Percentiles rank a stretch among this genome's conserved stretches.
phyloP scores from a whole-genome alignment of 768 basidiomycete genomes.

The Lactifluus subvellereus region DNA sequence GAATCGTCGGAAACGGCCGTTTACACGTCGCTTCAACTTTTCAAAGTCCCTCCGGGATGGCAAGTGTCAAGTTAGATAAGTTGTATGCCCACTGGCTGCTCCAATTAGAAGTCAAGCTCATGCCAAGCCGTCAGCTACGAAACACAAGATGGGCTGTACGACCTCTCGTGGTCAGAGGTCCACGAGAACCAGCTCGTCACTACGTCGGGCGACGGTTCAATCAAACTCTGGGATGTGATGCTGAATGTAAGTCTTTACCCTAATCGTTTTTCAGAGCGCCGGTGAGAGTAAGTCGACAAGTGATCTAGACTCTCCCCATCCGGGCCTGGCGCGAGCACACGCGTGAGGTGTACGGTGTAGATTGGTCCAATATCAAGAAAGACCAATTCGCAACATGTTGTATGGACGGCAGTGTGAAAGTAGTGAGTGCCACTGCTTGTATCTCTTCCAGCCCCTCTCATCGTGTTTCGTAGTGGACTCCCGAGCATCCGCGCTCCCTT shows the following conservation, averaged over 20 bases:
- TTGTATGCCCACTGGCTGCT: conserved; percentile 43
- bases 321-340: conserved; percentile 93
- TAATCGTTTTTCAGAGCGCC: conserved; percentile 13
- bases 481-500: conserved; percentile 73
- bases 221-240: conserved; percentile 86
- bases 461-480: conserved; percentile 63
- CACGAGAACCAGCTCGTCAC: conserved; percentile 93
- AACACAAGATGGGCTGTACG: conserved; percentile 84
- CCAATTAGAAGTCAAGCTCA: conserved; percentile 18
- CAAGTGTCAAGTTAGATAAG: conserved; percentile 54
- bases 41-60: conserved; percentile 41
- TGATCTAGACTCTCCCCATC: conserved; percentile 75
- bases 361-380: conserved; percentile 94
- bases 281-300: conserved; percentile 32
- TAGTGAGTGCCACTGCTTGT: conserved; percentile 47
- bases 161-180: conserved; percentile 90
- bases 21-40: conserved; percentile 58
- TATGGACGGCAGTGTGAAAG: conserved; percentile 88
- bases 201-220: conserved; percentile 84
- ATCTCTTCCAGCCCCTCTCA: neutral
- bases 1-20: conserved; percentile 93
- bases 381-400: conserved; percentile 81
- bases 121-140: conserved; percentile 65
- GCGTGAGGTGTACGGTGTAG: conserved; percentile 86
- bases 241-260: conserved; percentile 52